These are phyloP conservation scores for Leersia perrieri DNA, from an alignment of 176 grass and related monocot genomes.

Conservation along the genomic window DNA sequence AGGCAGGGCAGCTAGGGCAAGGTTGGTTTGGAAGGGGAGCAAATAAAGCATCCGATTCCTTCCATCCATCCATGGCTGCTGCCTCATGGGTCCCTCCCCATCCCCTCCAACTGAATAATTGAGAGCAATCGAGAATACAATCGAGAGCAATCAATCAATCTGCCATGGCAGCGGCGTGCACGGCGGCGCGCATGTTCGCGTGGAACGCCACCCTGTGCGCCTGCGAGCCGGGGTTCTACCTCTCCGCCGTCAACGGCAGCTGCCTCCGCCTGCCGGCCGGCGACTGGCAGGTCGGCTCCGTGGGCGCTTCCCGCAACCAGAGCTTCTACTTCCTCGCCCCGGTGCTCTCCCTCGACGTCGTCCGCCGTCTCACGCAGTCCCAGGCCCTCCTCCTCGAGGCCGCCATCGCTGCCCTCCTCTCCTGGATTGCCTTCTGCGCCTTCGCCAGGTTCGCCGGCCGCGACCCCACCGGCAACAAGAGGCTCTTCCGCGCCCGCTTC, in stretches of 20 bases:
- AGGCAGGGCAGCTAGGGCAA: too few relatives aligned
- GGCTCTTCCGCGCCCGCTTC: conserved; percentile 58
- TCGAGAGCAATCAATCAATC: too few relatives aligned
- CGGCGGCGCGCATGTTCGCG: conserved; percentile 57
- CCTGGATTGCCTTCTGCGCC: conserved; percentile 77
- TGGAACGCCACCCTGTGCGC: conserved; percentile 74
- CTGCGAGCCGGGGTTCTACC: conserved; percentile 76
- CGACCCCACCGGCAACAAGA: conserved; percentile 35
- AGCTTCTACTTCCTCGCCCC: conserved; percentile 62
- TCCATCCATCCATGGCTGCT: too few relatives aligned
- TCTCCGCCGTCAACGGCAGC: conserved; percentile 26
- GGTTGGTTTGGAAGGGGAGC: too few relatives aligned
- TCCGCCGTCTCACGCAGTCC: conserved; percentile 83
- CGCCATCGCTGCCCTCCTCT: conserved; percentile 50
- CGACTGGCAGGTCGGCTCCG: conserved; percentile 70
- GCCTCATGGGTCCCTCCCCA: too few relatives aligned
- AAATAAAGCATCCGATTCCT: too few relatives aligned
- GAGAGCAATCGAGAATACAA: too few relatives aligned
- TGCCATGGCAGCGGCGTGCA: conserved; percentile 58
- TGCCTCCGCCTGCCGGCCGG: not conserved
- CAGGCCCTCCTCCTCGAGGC: conserved; percentile 83
- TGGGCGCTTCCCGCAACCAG: conserved; percentile 47
- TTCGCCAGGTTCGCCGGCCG: conserved; percentile 33
- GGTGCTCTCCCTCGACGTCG: conserved; percentile 64
- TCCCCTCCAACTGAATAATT: too few relatives aligned